Conservation (phyloP, 2,329 filamentous ascomycete genomes). For the Sporothrix phasma region DNA sequence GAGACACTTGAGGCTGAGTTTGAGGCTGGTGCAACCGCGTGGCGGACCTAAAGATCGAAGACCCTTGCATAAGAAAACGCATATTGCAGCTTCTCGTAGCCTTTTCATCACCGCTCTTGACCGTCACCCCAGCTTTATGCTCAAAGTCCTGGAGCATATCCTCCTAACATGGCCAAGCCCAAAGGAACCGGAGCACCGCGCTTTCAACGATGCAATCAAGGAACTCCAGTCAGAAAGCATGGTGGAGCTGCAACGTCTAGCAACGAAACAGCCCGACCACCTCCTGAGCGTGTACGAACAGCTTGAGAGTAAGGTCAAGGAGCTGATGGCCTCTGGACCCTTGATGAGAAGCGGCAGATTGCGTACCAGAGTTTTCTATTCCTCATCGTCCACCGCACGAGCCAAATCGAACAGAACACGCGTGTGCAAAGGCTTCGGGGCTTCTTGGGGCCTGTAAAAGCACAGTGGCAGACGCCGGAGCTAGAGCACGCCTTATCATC, state of each 20-base stretch:
- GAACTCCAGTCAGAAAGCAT: conserved; percentile 78
- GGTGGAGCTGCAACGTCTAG: conserved; percentile 78
- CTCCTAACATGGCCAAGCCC: conserved; percentile 68
- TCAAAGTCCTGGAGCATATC: conserved; percentile 85
- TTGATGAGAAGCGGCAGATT: conserved; percentile 75
- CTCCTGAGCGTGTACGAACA: conserved; percentile 81
- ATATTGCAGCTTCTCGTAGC: conserved; percentile 74
- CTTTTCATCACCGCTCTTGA: conserved; percentile 75
- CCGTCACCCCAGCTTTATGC: conserved; percentile 68
- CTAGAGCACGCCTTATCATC: conserved; percentile 61
- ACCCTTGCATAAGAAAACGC: conserved; percentile 74
- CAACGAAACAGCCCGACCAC: conserved; percentile 83
- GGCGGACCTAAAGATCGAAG: conserved; percentile 64
- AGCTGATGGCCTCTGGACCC: conserved; percentile 63
- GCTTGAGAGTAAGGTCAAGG: conserved; percentile 71
- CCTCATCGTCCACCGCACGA: conserved; percentile 83
- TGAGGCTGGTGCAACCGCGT: conserved; percentile 64
- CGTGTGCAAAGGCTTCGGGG: conserved; percentile 62
- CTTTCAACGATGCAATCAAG: conserved; percentile 81
- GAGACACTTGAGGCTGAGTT: conserved; percentile 52
- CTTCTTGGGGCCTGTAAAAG: conserved; percentile 74
- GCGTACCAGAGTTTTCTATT: conserved; percentile 87
- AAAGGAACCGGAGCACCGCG: conserved; percentile 52
- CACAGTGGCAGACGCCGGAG: conserved; percentile 65
- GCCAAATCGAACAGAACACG: conserved; percentile 57